Conservation (phyloP, 768 basidiomycete species). For the Auriscalpium vulgare region DNA sequence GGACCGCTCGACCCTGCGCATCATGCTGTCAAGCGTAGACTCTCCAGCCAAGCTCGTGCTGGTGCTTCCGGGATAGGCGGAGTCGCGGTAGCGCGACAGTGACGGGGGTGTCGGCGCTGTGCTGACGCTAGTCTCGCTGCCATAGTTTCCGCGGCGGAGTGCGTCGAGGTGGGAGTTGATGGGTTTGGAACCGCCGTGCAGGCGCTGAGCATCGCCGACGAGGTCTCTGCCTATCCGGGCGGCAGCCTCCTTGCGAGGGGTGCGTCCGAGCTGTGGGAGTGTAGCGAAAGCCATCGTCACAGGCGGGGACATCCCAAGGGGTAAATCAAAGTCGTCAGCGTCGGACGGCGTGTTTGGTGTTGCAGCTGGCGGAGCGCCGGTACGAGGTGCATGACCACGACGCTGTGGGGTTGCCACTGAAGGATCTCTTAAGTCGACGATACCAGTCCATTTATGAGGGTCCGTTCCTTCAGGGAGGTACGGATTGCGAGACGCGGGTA, state of each 20-base stretch:
- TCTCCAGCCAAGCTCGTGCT: constrained; percentile 27
- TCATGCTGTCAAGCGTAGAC: constrained; percentile 61
- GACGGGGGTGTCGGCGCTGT: constrained; percentile 66
- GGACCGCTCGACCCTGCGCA: constrained; percentile 47
- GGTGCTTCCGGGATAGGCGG: constrained; percentile 22
- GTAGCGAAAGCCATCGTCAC: constrained; percentile 30
- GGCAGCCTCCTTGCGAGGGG: constrained; percentile 68
- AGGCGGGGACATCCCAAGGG: constrained; percentile 53
- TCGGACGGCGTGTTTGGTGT: constrained; percentile 7
- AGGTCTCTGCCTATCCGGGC: constrained; percentile 59
- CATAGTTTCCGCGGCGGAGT: constrained; percentile 6
- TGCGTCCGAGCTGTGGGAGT: constrained; percentile 39
- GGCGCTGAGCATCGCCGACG: constrained; percentile 32
- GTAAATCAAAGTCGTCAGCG: constrained; percentile 36
- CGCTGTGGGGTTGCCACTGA: constrained; percentile 38
- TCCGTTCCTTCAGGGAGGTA: constrained; percentile 46
- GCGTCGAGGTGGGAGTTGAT: neutral
- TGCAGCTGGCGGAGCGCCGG: neutral
- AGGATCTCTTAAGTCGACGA: constrained; percentile 64
- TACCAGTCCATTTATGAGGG: constrained; percentile 57
- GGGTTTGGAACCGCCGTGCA: neutral
- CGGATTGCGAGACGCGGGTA: constrained; percentile 47
- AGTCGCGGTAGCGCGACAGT: constrained; percentile 53
- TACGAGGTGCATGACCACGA: neutral
- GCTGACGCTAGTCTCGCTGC: constrained; percentile 56